Evolutionary conservation across 257 asterid species (phyloP).

Genomic region (Cinchona pubescens): DNA sequence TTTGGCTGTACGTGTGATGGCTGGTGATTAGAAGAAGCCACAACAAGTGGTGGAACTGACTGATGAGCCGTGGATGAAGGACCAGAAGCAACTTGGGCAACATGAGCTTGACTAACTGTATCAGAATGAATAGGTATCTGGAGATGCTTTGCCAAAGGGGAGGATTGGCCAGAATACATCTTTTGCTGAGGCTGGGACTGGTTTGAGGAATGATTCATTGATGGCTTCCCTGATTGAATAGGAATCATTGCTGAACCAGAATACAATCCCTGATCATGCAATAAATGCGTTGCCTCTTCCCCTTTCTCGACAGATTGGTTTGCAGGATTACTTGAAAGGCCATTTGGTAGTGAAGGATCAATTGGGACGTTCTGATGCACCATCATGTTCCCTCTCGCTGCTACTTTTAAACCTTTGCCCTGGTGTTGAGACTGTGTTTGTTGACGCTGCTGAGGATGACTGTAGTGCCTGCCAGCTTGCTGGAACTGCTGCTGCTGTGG

Average conservation of each 20-base stretch:
- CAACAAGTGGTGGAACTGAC: conserved; percentile 39
- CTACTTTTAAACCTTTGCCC: conserved; percentile 67
- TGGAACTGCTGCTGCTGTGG: conserved; percentile 42
- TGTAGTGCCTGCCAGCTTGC: conserved; percentile 45
- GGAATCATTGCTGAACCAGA: conserved; percentile 42
- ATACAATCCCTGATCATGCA: conserved; percentile 48
- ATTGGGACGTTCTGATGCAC: conserved; percentile 51
- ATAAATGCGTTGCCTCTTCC: conserved; percentile 41
- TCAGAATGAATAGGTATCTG: conserved; percentile 44
- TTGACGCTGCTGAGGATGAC: conserved; percentile 60
- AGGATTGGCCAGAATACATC: conserved; percentile 45
- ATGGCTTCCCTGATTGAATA: conserved; percentile 45
- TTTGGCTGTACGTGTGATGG: conserved; percentile 39
- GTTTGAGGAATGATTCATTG: conserved; percentile 45
- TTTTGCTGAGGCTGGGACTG: conserved; percentile 56
- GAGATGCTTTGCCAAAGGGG: conserved; percentile 47
- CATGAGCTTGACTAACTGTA: conserved; percentile 44
- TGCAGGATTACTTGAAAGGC: conserved; percentile 50
- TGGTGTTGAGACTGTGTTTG: conserved; percentile 64
- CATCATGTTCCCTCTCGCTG: conserved; percentile 56
- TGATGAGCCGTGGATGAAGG: conserved; percentile 43
- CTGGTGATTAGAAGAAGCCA: conserved; percentile 48
- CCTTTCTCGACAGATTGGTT: conserved; percentile 48
- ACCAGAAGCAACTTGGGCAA: conserved; percentile 42
- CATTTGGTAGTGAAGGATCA: conserved; percentile 54